These are phyloP conservation scores for Pythium insidiosum DNA, from an alignment of 352 stramenopile genomes.

Conservation along the genomic window DNA sequence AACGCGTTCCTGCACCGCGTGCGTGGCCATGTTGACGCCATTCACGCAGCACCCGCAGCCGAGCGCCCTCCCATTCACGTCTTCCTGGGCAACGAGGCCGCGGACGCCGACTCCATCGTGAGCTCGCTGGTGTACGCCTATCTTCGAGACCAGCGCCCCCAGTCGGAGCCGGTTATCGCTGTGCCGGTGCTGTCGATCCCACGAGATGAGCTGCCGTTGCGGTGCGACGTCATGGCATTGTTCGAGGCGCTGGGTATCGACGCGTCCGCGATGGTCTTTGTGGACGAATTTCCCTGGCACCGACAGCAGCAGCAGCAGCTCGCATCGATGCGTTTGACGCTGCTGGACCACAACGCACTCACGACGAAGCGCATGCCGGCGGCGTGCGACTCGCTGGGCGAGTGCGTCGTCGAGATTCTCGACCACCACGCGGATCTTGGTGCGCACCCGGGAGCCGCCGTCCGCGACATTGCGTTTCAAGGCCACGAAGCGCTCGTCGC, in stretches of 20 bases:
- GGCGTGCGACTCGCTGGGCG: slow-evolving; percentile 10
- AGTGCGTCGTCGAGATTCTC: slow-evolving; percentile 67
- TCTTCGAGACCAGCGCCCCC: slow-evolving; percentile 17
- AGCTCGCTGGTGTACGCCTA: slow-evolving; percentile 68
- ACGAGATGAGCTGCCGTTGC: slow-evolving; percentile 49
- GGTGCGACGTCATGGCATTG: slow-evolving; percentile 58
- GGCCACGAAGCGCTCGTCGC: slow-evolving; percentile 59
- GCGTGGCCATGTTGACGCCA: slow-evolving; percentile 1
- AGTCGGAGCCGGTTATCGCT: slow-evolving; percentile 15
- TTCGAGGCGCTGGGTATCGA: slow-evolving; percentile 49
- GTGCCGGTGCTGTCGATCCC: slow-evolving; percentile 57
- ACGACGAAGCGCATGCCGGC: slow-evolving; percentile 44
- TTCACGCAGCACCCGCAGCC: neutral
- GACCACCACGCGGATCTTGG: slow-evolving; percentile 73
- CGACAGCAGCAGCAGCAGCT: slow-evolving; percentile 13
- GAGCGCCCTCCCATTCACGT: slow-evolving; percentile 39
- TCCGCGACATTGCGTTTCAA: slow-evolving; percentile 61
- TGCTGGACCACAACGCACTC: slow-evolving; percentile 73
- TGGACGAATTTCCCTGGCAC: slow-evolving; percentile 68
- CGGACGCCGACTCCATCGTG: slow-evolving; percentile 79
- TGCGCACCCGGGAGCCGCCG: slow-evolving; percentile 24
- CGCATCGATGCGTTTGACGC: slow-evolving; percentile 26
- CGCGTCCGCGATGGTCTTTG: slow-evolving; percentile 46
- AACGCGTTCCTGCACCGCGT: slow-evolving; percentile 7
- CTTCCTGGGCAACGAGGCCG: slow-evolving; percentile 72